phyloP scores from a whole-genome alignment of 257 asterid genomes.

The Galeopsis tetrahit region DNA sequence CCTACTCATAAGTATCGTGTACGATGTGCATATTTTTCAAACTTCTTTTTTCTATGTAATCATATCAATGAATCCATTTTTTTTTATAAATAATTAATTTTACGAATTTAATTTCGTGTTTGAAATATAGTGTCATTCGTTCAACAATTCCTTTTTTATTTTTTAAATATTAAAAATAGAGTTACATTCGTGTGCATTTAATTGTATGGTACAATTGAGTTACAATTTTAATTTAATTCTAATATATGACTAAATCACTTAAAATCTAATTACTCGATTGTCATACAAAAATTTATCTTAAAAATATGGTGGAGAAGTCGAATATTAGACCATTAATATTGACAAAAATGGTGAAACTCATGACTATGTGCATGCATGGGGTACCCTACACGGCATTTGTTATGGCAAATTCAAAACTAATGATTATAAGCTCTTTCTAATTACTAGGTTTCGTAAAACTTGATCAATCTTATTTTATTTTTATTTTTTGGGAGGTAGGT shows the following conservation, averaged over 20 bases:
- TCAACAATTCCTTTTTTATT: not conserved
- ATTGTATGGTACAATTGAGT: no score
- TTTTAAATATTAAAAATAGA: not conserved
- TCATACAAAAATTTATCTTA: no score
- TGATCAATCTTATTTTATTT: not conserved
- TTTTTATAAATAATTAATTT: not conserved
- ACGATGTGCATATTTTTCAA: no score
- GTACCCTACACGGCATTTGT: constrained; percentile 17
- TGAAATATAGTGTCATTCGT: not conserved
- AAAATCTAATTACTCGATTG: no score
- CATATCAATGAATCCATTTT: not conserved
- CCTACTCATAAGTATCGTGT: not conserved
- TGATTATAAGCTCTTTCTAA: not conserved
- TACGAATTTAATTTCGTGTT: not conserved
- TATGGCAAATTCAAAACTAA: constrained; percentile 1
- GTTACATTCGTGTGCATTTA: no score
- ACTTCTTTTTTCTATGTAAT: not conserved
- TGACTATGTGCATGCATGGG: constrained; percentile 11
- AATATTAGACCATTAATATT: not conserved
- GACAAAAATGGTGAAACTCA: constrained; percentile 6
- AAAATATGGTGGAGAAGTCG: not conserved
- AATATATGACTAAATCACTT: no score
- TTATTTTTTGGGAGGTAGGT: not conserved
- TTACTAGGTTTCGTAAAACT: not conserved
- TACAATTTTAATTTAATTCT: no score